Conservation (phyloP, 139 green algal species). For the Gonium pectorale region DNA sequence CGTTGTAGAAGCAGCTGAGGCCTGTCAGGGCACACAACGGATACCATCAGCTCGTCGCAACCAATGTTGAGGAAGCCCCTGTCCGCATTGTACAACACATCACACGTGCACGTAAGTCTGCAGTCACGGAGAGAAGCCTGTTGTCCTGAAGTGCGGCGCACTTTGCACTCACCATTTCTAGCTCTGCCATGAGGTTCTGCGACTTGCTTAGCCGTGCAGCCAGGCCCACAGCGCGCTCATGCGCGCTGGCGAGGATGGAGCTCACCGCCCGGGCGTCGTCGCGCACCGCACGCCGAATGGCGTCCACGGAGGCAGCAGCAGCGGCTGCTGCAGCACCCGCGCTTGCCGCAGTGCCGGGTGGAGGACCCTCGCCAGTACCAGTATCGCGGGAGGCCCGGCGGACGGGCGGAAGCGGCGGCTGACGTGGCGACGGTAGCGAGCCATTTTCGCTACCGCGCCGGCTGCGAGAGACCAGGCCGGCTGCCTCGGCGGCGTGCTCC, state of each 20-base stretch:
- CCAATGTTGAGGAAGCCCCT: too few species aligned
- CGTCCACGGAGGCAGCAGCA: background rate
- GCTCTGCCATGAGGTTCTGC: slow-evolving; percentile 40
- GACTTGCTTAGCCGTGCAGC: slow-evolving; percentile 17
- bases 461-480: background rate
- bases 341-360: background rate
- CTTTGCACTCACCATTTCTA: slow-evolving; percentile 34
- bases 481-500: background rate
- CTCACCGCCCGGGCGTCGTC: slow-evolving; percentile 24
- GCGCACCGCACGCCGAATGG: background rate
- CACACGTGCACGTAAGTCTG: too few species aligned
- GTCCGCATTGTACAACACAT: too few species aligned
- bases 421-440: background rate
- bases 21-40: too few species aligned
- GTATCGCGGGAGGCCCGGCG: background rate
- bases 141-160: too few species aligned
- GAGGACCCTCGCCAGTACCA: background rate
- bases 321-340: background rate
- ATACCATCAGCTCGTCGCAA: too few species aligned
- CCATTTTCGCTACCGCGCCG: background rate
- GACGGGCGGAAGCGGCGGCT: background rate
- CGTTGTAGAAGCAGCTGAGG: too few species aligned
- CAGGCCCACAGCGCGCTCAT: slow-evolving; percentile 19
- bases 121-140: too few species aligned
- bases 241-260: slow-evolving; percentile 27